Conservation (phyloP, 208 protist species). For the Herpetomonas samuelpessoai region DNA sequence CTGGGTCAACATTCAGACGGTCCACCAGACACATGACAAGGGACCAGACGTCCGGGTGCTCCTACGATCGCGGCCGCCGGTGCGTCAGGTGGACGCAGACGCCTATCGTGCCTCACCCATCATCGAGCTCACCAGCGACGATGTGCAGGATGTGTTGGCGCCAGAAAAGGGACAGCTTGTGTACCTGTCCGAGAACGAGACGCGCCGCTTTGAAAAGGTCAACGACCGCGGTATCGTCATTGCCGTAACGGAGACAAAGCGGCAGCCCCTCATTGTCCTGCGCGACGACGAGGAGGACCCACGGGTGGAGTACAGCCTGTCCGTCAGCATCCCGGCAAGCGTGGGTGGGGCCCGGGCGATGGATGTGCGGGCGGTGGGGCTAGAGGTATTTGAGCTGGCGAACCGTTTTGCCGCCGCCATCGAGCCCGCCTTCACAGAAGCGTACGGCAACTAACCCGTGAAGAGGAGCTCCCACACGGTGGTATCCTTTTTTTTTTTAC, state of each 20-base stretch:
- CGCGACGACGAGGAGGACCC: constrained; percentile 85
- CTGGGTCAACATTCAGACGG: constrained; percentile 84
- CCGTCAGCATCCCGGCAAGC: constrained; percentile 54
- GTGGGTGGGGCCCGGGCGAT: constrained; percentile 35
- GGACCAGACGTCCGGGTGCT: constrained; percentile 68
- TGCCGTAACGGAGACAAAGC: constrained; percentile 63
- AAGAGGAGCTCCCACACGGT: neutral
- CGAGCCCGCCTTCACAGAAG: constrained; percentile 51
- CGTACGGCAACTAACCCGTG: constrained; percentile 39
- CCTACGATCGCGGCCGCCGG: constrained; percentile 67
- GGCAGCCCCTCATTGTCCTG: constrained; percentile 87
- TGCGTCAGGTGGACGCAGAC: constrained; percentile 61
- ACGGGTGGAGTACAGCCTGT: constrained; percentile 75
- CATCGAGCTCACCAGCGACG: constrained; percentile 72
- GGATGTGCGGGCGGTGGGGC: constrained; percentile 65
- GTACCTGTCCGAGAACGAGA: constrained; percentile 87
- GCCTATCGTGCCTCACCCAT: constrained; percentile 45
- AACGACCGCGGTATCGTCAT: constrained; percentile 59
- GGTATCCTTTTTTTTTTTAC: neutral
- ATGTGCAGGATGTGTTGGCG: constrained; percentile 80
- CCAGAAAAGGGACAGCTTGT: constrained; percentile 86
- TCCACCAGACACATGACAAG: constrained; percentile 57
- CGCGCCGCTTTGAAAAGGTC: constrained; percentile 72
- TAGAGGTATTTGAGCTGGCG: constrained; percentile 63
- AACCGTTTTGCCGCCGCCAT: constrained; percentile 39